These are phyloP conservation scores for Agarophyton chilense DNA, from an alignment of 23 red algal genomes.

Conservation along the genomic window DNA sequence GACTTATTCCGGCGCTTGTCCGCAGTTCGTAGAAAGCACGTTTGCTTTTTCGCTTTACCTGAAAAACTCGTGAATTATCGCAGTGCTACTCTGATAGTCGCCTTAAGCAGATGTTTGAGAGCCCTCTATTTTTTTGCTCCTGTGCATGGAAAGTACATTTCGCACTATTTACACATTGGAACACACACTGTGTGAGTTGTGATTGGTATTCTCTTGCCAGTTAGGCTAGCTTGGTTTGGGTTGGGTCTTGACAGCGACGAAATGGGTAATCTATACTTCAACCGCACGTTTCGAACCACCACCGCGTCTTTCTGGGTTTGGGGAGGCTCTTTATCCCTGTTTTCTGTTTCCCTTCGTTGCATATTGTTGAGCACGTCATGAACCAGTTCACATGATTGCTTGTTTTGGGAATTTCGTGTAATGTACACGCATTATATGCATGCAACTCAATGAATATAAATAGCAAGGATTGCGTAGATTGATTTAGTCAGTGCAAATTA, in stretches of 20 bases:
- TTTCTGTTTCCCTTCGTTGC: too few relatives aligned
- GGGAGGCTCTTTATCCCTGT: constrained; percentile 1
- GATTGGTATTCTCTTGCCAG: constrained; percentile 15
- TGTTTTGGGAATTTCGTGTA: constrained; percentile 8
- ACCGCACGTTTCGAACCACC: not conserved
- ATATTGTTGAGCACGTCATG: not conserved
- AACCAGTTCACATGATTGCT: not conserved
- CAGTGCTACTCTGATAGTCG: not conserved
- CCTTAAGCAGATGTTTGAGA: not conserved
- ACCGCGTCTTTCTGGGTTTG: constrained; percentile 33
- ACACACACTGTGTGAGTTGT: constrained; percentile 23
- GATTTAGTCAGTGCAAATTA: too few relatives aligned
- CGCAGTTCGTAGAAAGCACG: not conserved
- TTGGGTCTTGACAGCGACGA: constrained; percentile 9
- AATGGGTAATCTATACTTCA: constrained; percentile 20
- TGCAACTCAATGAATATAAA: not conserved
- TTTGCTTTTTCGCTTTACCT: not conserved
- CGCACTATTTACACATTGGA: constrained; percentile 24
- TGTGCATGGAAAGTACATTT: constrained; percentile 7
- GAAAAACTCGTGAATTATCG: not conserved
- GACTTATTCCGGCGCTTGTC: not conserved
- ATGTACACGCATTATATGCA: constrained; percentile 25
- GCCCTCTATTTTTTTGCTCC: not conserved
- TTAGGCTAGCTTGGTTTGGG: constrained; percentile 20
- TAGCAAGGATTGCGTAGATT: too few relatives aligned